These are phyloP conservation scores for Aureobasidium musti DNA, from an alignment of 2,329 filamentous ascomycete genomes.

Conservation along the genomic window DNA sequence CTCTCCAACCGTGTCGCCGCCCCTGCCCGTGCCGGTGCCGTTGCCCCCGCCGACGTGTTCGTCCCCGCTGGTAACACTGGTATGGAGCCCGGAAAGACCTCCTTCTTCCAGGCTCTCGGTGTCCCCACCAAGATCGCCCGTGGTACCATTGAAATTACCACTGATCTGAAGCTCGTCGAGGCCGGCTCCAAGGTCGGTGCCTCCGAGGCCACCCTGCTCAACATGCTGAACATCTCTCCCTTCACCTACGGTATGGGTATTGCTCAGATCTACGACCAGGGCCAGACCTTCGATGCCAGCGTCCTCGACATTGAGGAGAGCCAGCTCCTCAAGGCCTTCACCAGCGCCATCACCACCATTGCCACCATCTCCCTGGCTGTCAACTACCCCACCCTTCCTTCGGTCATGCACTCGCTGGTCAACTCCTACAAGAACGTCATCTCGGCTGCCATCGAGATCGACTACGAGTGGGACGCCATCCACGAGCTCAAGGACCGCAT, in stretches of 20 bases:
- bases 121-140: constrained; percentile 99
- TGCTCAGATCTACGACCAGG: constrained; percentile 94
- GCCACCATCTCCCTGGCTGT: constrained; percentile 86
- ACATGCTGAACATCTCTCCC: constrained; percentile 99
- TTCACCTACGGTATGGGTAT: constrained; percentile 99
- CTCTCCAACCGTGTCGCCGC: constrained; percentile 96
- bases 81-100: constrained; percentile 99
- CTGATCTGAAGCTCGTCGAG: constrained; percentile 97
- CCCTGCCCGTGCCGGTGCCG: constrained; percentile 94
- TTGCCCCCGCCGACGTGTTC: constrained; percentile 92
- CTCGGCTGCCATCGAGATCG: constrained; percentile 84
- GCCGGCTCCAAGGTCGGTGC: constrained; percentile 91
- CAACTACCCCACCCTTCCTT: constrained; percentile 95
- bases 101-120: constrained; percentile 99
- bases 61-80: constrained; percentile 98
- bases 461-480: constrained; percentile 93
- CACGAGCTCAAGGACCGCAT: constrained; percentile 99
- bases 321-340: constrained; percentile 84
- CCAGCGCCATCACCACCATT: constrained; percentile 79
- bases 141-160: constrained; percentile 99
- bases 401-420: constrained; percentile 93
- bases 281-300: constrained; percentile 81
- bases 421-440: constrained; percentile 98
- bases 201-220: constrained; percentile 97
- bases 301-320: constrained; percentile 95